These are phyloP conservation scores for Elsinoe batatas DNA, from an alignment of 2,329 filamentous ascomycete genomes.

Conservation along the genomic window DNA sequence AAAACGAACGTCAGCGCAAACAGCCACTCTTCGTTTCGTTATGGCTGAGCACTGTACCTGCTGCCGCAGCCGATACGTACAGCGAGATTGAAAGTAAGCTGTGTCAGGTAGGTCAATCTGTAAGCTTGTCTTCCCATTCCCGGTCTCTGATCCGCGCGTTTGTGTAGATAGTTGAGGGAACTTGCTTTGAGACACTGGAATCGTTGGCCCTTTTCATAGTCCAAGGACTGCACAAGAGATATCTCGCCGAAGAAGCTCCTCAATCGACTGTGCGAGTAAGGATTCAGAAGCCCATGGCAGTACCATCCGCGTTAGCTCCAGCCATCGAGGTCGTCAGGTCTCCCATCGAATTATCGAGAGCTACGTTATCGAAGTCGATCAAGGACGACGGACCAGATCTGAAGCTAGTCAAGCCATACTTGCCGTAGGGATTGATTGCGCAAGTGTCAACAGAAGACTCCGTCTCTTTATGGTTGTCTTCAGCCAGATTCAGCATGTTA, in stretches of 20 bases:
- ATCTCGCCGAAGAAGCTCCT: conserved; percentile 24
- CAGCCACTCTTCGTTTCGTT: conserved; percentile 58
- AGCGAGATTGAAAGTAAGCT: conserved; percentile 49
- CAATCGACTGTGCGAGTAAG: conserved; percentile 49
- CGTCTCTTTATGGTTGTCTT: background rate
- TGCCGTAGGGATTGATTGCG: background rate
- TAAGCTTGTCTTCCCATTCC: background rate
- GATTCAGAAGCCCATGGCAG: conserved; percentile 64
- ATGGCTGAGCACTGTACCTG: conserved; percentile 46
- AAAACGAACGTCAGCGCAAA: conserved; percentile 55
- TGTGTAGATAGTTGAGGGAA: conserved; percentile 31
- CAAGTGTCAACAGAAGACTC: background rate
- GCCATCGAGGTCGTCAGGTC: conserved; percentile 47
- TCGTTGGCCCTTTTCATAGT: conserved; percentile 37
- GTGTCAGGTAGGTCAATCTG: conserved; percentile 44
- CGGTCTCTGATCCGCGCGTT: background rate
- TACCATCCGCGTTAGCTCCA: conserved; percentile 62
- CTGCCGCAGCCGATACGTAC: conserved; percentile 40
- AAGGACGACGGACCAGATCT: background rate
- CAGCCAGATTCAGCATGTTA: background rate
- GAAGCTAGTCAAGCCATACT: background rate
- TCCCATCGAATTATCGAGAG: conserved; percentile 11
- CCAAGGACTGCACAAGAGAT: conserved; percentile 26
- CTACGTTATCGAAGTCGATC: background rate
- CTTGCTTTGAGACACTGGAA: conserved; percentile 40